These are phyloP conservation scores for Sherardia arvensis DNA, from an alignment of 257 asterid species.

Conservation along the genomic window DNA sequence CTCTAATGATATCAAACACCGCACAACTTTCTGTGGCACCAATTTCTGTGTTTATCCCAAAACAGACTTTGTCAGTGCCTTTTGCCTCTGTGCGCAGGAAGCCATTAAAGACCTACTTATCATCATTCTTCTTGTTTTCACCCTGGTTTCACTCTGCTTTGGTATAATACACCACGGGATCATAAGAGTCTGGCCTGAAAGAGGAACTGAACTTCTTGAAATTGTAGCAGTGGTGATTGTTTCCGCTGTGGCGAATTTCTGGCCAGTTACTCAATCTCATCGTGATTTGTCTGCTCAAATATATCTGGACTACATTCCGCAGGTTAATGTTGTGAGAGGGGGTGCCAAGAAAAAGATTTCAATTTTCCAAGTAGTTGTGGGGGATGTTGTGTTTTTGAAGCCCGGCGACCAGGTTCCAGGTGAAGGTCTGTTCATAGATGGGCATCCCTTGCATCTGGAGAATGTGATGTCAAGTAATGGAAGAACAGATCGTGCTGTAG, in stretches of 20 bases:
- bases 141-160: constrained; percentile 14
- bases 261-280: constrained; percentile 13
- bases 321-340: constrained; percentile 13
- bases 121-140: constrained; percentile 4
- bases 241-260: constrained; percentile 8
- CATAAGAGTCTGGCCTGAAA: constrained; percentile 10
- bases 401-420: constrained; percentile 20
- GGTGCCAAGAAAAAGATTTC: constrained; percentile 2
- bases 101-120: constrained; percentile 14
- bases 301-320: neutral
- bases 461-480: neutral
- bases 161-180: constrained; percentile 15
- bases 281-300: neutral
- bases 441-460: constrained; percentile 10
- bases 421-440: constrained; percentile 18
- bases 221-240: constrained; percentile 8
- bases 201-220: constrained; percentile 9
- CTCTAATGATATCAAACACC: neutral
- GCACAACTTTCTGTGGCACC: constrained; percentile 5
- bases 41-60: neutral
- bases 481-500: neutral
- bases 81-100: neutral
- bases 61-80: neutral
- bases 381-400: constrained; percentile 15
- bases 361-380: constrained; percentile 4